Base-by-base conservation (phyloP, 805 yeast species). In the Myxozyma neotropica region DNA sequence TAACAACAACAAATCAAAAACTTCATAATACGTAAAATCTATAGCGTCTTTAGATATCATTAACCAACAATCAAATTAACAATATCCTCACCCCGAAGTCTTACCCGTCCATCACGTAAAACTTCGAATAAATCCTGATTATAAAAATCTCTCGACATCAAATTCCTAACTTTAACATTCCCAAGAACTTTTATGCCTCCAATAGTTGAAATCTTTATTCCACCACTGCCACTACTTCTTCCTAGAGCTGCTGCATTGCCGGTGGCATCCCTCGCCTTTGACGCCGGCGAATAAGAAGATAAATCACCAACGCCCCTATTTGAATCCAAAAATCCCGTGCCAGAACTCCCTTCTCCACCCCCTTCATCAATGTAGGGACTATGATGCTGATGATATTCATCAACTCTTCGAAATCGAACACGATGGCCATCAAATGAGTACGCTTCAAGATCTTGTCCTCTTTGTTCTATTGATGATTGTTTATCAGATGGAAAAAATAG, bases 381-480 rank as follows among this genome's bases (percentile, higher is more conserved):
- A 19, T 21, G 46, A 23, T 8, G n/a, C 2, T 23, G 13, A 19
- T 24, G 43, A 40, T 7, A 38, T 3, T n/a, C 17, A n/a, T 49
- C 56, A 7, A 46, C 26, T 17, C 45, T 29, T 21, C 53, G 13
- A 35, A 60, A 54, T 19, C 62, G 55, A 15, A 60, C 64, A 4
- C 65, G 63, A 35, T 59, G 61, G n/a, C 66, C 66, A 29, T 62
- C 66, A 31, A 62, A 47, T 26, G 66, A 62, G 31, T 17, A 23
- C n/a, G 61, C 56, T 23, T 52, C 58, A 8, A 62, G 31, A 48
- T 62, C 66, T 1, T 31, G 38, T 2, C 66, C 66, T 8, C 42
- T 47, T 4, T 44, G 51, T 13, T 19, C 45, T 3, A 62, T 46
- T 39, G 33, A 27, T 29, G 59, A 48, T 29, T 24, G 57, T 24